phyloP scores from a whole-genome alignment of 495 filamentous ascomycete species.

The Penicillium daleae region DNA sequence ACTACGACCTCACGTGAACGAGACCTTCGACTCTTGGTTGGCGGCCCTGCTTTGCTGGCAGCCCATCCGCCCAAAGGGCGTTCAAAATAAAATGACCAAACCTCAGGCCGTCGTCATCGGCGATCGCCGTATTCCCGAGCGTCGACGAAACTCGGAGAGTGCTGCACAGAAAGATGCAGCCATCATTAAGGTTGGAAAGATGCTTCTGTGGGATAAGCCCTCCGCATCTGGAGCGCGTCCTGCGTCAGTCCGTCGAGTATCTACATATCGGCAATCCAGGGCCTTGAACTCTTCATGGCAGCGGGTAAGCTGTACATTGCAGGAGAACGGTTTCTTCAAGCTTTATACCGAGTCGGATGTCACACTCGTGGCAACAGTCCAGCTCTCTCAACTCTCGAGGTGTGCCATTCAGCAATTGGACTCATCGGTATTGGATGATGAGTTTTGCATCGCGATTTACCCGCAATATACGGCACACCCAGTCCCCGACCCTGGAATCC shows the following conservation, averaged over 20 bases:
- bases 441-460: slow-evolving; percentile 92
- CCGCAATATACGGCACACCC: slow-evolving; percentile 75
- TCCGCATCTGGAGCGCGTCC: slow-evolving; percentile 47
- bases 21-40: slow-evolving; percentile 89
- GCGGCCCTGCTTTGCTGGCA: slow-evolving; percentile 95
- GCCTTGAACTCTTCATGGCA: slow-evolving; percentile 70
- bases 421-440: slow-evolving; percentile 89
- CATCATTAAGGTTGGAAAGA: slow-evolving; percentile 96
- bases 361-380: slow-evolving; percentile 76
- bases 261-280: slow-evolving; percentile 60
- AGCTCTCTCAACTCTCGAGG: slow-evolving; percentile 85
- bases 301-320: slow-evolving; percentile 86
- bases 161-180: slow-evolving; percentile 71
- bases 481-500: slow-evolving; percentile 49
- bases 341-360: slow-evolving; percentile 83
- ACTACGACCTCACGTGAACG: slow-evolving; percentile 70
- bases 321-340: slow-evolving; percentile 95
- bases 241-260: slow-evolving; percentile 44
- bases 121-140: slow-evolving; percentile 55
- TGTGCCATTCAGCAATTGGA: slow-evolving; percentile 89
- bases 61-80: slow-evolving; percentile 76
- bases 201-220: slow-evolving; percentile 81
- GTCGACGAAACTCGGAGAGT: slow-evolving; percentile 64
- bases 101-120: slow-evolving; percentile 57
- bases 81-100: slow-evolving; percentile 74